Evolutionary conservation across 1,284 basidiomycete genomes (phyloP), one percentile per base, ranked within the genome.

Genomic region (Cystobasidium pallidum): DNA sequence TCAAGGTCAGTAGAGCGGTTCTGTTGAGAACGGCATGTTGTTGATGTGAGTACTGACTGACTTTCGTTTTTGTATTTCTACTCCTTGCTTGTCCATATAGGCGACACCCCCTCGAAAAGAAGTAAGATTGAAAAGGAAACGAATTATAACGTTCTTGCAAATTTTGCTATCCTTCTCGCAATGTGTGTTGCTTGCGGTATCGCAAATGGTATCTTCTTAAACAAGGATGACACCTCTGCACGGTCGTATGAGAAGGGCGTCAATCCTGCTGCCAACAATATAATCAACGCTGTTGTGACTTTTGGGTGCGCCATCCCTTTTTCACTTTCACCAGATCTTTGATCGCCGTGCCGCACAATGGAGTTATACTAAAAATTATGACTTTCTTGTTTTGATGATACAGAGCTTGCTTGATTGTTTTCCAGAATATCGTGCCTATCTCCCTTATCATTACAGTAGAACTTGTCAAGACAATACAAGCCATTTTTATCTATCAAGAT

Each of bases 401-500:
- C 36, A 79, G 78, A 24, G 76, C 78, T 2, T 91, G 88, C 79
- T 86, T 99, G 59, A 91, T 99, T 79, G 89, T 91, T 1, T 98
- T 97, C 84, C 94, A 98, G 83, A 98, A 97, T 81, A 96, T 98
- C 80, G 91, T 99, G 7, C 95, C 94, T 19, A 91, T 98, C 75
- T 96, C 93, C 24, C 86, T 99, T 36, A 96, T 96, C 84, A 97
- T 97, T 80, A 94, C 94, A 58, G 94, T 97, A 80, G 94, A 98
- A 83, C 91, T 97, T 75, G 94, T 97, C 85, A 97, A 96, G 84
- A 96, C 91, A 8, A 92, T 96, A 72, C 94, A 97, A 81, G 95
- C 95, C 4, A 96, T 88, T 83, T 96, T 97, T 84, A 98, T 98
- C 81, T 82, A 78, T n/a, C 92, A 95, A 81, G 95, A 99, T 79